Percentiles rank a stretch among this genome's conserved stretches.
These are phyloP conservation scores for Pyrus bretschneideri DNA, from an alignment of 306 rosid species.

Conservation along the genomic window DNA sequence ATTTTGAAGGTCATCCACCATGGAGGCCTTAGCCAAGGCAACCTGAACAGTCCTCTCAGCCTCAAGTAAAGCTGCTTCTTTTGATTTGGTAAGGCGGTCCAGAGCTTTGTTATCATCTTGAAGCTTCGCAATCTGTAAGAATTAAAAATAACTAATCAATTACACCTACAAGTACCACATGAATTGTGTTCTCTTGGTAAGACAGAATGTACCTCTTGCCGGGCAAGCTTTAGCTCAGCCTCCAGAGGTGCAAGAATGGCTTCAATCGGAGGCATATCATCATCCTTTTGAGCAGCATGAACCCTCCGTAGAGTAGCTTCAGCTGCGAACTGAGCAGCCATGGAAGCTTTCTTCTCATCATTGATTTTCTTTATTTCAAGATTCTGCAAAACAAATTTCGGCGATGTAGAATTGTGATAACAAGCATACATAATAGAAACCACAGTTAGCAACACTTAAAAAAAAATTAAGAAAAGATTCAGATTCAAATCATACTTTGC, in stretches of 20 bases:
- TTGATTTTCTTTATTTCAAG: constrained; percentile 98
- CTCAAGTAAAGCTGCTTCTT: constrained; percentile 96
- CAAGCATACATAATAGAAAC: constrained; percentile 3
- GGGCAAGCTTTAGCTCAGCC: constrained; percentile 98
- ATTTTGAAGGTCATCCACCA: constrained; percentile 99
- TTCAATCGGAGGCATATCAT: constrained; percentile 99
- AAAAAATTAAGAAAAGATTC: constrained; percentile 16
- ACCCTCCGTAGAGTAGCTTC: constrained; percentile 99
- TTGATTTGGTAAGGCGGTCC: constrained; percentile 96
- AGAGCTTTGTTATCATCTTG: constrained; percentile 97
- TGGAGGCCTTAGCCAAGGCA: constrained; percentile 97
- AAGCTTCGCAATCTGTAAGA: constrained; percentile 85
- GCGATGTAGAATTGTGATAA: constrained; percentile 1
- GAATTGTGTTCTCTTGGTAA: neutral
- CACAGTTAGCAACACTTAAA: neutral
- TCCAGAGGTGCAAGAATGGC: constrained; percentile 99
- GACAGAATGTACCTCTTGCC: constrained; percentile 66
- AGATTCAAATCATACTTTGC: constrained; percentile 55
- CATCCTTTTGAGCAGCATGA: constrained; percentile 99
- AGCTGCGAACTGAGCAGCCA: constrained; percentile 99
- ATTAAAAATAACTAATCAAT: constrained; percentile 22
- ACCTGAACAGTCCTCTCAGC: constrained; percentile 95
- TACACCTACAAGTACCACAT: constrained; percentile 3
- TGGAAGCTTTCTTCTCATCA: constrained; percentile 98
- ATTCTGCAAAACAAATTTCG: constrained; percentile 57